These are phyloP conservation scores for Epipyxis sp. DNA, from an alignment of 108 stramenopile genomes.

Conservation along the genomic window DNA sequence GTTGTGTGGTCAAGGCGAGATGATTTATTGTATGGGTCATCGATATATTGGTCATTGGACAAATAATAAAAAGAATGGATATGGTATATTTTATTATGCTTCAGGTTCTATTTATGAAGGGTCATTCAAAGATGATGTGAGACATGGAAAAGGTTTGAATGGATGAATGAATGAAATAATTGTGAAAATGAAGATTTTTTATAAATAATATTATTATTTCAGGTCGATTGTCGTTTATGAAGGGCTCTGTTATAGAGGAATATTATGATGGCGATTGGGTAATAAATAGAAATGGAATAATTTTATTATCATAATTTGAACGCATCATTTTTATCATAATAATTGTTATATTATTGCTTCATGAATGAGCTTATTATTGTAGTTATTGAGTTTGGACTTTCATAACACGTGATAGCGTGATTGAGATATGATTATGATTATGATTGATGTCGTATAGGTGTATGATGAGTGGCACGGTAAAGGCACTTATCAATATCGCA, in stretches of 20 bases:
- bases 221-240: slow-evolving; percentile 26
- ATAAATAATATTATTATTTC: too few relatives aligned
- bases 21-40: slow-evolving; percentile 38
- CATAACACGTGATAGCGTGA: too few relatives aligned
- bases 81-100: slow-evolving; percentile 41
- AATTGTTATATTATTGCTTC: too few relatives aligned
- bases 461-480: neutral
- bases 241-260: slow-evolving; percentile 36
- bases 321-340: too few relatives aligned
- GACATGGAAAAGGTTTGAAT: slow-evolving; percentile 35
- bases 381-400: too few relatives aligned
- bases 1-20: slow-evolving; percentile 40
- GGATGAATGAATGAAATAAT: too few relatives aligned
- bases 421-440: too few relatives aligned
- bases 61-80: slow-evolving; percentile 41
- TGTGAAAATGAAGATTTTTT: too few relatives aligned
- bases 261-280: slow-evolving; percentile 38
- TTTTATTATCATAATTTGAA: too few relatives aligned
- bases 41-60: slow-evolving; percentile 40
- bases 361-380: too few relatives aligned
- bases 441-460: too few relatives aligned
- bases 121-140: slow-evolving; percentile 32
- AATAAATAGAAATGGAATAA: too few relatives aligned
- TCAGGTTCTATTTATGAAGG: slow-evolving; percentile 41
- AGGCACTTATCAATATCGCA: neutral